Percentiles rank a stretch among this genome's conserved stretches.
These are phyloP conservation scores for Solanum paucissectum DNA, from an alignment of 257 asterid genomes.

Conservation along the genomic window DNA sequence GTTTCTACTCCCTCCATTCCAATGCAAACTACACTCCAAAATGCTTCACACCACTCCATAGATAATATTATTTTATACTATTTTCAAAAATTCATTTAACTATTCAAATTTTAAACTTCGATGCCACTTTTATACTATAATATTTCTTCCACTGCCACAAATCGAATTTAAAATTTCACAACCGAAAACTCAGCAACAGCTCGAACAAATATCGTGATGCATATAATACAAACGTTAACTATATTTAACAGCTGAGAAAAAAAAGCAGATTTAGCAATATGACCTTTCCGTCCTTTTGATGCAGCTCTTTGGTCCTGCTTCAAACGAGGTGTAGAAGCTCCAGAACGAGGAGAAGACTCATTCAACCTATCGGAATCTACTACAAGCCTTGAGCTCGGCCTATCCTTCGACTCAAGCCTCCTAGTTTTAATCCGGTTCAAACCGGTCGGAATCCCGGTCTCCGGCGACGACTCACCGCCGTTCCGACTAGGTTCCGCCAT, in stretches of 20 bases:
- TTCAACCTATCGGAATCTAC: conserved; percentile 35
- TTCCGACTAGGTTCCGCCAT: conserved; percentile 57
- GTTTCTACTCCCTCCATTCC: not conserved
- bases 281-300: conserved; percentile 22
- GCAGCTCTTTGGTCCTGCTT: conserved; percentile 41
- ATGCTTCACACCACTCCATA: not conserved
- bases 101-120: not conserved
- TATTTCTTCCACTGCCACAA: not conserved
- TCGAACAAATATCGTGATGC: not conserved
- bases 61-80: not conserved
- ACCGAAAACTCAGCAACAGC: not conserved
- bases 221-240: not conserved
- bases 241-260: not conserved
- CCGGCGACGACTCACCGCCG: conserved; percentile 34
- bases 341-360: conserved; percentile 44
- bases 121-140: not conserved
- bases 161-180: not conserved
- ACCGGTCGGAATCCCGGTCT: conserved; percentile 66
- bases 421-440: conserved; percentile 91
- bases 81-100: not conserved
- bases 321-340: conserved; percentile 25
- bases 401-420: conserved; percentile 23
- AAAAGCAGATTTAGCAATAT: not conserved
- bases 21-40: not conserved
- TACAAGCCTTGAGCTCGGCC: conserved; percentile 27